phyloP scores from a whole-genome alignment of 129 eudicot species.

The Calendula officinalis region DNA sequence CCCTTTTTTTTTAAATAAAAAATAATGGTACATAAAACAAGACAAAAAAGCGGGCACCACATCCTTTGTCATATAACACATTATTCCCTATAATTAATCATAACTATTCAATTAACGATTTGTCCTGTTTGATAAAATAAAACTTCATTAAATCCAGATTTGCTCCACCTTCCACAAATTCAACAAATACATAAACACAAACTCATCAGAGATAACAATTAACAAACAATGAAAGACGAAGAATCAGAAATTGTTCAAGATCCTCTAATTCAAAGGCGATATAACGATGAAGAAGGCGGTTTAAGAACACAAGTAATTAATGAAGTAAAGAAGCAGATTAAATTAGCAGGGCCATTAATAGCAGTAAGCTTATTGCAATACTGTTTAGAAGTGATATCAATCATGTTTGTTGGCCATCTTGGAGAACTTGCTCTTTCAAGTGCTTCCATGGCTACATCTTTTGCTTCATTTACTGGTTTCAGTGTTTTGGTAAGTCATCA shows the following conservation, averaged over 20 bases:
- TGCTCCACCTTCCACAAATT: constrained; percentile 5
- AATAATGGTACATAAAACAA: neutral
- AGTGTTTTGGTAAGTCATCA: constrained; percentile 50
- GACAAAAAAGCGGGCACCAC: constrained; percentile 20
- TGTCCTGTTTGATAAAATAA: neutral
- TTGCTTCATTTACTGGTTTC: constrained; percentile 75
- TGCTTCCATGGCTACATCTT: constrained; percentile 82
- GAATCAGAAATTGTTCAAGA: constrained; percentile 23
- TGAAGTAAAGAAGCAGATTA: constrained; percentile 58
- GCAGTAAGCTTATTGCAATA: constrained; percentile 65
- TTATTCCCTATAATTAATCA: neutral
- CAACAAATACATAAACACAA: neutral
- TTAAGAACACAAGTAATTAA: constrained; percentile 32
- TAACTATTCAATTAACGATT: constrained; percentile 1
- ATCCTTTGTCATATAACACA: constrained; percentile 1
- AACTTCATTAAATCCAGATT: neutral
- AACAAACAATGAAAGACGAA: constrained; percentile 35
- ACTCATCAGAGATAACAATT: neutral
- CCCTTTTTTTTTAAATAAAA: too few species aligned
- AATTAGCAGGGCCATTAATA: constrained; percentile 60
- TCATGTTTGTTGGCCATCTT: constrained; percentile 76
- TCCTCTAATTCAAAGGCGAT: constrained; percentile 34
- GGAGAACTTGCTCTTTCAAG: constrained; percentile 63
- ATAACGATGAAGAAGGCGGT: constrained; percentile 15
- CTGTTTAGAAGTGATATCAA: constrained; percentile 54